Percentiles rank a stretch among this genome's conserved stretches.
Evolutionary conservation across 1,284 basidiomycete species (phyloP).

Genomic region (Bondarzewia mesenterica): DNA sequence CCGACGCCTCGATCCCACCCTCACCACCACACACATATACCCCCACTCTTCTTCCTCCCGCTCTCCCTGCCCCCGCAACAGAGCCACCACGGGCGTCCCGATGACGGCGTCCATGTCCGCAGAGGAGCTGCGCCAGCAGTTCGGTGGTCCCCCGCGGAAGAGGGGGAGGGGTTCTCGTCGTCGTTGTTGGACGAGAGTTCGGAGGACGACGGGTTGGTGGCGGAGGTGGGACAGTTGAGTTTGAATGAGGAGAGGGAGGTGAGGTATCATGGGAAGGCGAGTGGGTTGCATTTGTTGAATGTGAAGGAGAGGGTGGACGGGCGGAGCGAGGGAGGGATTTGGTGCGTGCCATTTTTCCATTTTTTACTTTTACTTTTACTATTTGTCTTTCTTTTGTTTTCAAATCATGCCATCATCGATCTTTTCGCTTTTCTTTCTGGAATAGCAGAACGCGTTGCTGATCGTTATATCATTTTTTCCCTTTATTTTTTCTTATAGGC

Average conservation of each 20-base stretch:
- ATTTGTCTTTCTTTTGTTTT: background rate
- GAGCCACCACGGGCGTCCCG: no score
- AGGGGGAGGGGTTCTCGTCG: no score
- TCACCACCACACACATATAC: no score
- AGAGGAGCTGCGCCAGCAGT: no score
- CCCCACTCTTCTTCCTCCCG: background rate
- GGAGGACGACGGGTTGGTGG: slow-evolving; percentile 49
- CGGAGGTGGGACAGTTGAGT: slow-evolving; percentile 76
- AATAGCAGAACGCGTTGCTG: no score
- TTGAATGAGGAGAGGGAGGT: slow-evolving; percentile 80
- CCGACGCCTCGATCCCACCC: slow-evolving; percentile 16
- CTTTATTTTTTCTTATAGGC: slow-evolving; percentile 32
- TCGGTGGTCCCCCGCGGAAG: slow-evolving; percentile 17
- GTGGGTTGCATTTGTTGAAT: slow-evolving; percentile 71
- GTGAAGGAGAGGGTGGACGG: slow-evolving; percentile 50
- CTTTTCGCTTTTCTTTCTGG: background rate
- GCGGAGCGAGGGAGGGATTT: slow-evolving; percentile 73
- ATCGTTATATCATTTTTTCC: no score
- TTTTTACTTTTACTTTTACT: background rate
- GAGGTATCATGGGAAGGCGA: slow-evolving; percentile 72
- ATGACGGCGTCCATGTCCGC: no score
- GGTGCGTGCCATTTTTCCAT: slow-evolving; percentile 32
- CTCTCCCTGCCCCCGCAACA: background rate
- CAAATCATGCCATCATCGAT: background rate
- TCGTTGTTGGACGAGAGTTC: slow-evolving; percentile 23